These are phyloP conservation scores for Filobasidium floriforme DNA, from an alignment of 768 basidiomycete species.

Conservation along the genomic window DNA sequence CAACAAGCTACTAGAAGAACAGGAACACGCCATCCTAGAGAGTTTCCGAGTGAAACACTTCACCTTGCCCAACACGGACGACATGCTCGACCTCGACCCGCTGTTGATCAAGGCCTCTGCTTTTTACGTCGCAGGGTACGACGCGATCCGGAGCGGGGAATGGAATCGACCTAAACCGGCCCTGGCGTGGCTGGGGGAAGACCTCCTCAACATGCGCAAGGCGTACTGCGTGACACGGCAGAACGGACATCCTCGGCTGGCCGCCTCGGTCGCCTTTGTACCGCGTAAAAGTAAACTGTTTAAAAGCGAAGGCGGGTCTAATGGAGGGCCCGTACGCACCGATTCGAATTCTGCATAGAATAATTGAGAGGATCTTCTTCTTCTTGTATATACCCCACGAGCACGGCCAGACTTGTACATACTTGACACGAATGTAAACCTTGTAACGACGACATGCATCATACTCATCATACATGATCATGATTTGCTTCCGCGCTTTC, in stretches of 20 bases:
- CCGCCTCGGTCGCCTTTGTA: neutral
- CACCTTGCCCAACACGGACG: neutral
- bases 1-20: constrained; percentile 1
- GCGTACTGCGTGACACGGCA: neutral
- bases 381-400: too few relatives aligned
- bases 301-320: too few relatives aligned
- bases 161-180: neutral
- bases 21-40: neutral
- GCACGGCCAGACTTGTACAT: too few relatives aligned
- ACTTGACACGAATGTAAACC: too few relatives aligned
- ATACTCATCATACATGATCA: too few relatives aligned
- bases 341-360: too few relatives aligned
- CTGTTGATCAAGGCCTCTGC: neutral
- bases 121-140: constrained; percentile 1
- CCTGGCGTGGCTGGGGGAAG: constrained; percentile 5
- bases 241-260: neutral
- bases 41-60: neutral
- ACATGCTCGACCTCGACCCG: neutral
- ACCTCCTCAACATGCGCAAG: neutral
- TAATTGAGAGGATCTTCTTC: too few relatives aligned
- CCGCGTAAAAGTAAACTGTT: neutral
- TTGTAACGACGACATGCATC: too few relatives aligned
- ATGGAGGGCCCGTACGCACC: too few relatives aligned
- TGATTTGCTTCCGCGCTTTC: too few relatives aligned
- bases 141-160: neutral